Conservation (phyloP, 1,284 basidiomycete species). For the Caloboletus inedulis region DNA sequence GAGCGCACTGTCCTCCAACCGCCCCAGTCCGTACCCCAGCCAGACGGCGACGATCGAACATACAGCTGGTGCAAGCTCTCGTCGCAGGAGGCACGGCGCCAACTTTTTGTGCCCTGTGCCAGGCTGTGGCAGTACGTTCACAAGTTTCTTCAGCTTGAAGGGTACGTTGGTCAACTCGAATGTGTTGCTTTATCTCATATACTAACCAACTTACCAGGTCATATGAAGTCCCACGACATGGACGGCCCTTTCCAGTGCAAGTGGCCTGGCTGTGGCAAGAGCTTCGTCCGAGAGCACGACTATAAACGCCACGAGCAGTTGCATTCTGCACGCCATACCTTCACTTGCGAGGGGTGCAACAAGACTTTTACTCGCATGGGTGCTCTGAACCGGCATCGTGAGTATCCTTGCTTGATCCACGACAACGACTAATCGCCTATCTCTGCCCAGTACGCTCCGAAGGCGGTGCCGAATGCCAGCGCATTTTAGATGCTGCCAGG, state of each 20-base stretch:
- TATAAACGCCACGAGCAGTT: constrained; percentile 81
- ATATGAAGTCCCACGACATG: constrained; percentile 79
- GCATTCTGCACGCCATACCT: constrained; percentile 73
- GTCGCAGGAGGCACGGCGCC: constrained; percentile 69
- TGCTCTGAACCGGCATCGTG: constrained; percentile 73
- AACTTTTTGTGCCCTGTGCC: constrained; percentile 72
- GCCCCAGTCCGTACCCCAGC: constrained; percentile 35
- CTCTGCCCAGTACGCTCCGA: constrained; percentile 47
- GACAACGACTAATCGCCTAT: not conserved
- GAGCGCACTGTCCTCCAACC: constrained; percentile 33
- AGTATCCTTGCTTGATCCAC: constrained; percentile 33
- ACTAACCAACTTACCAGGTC: constrained; percentile 43
- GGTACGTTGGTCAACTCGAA: constrained; percentile 42
- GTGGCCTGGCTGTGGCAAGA: constrained; percentile 82
- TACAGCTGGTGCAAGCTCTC: constrained; percentile 69
- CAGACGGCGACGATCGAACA: constrained; percentile 56
- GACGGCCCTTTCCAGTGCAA: constrained; percentile 83
- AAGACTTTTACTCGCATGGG: constrained; percentile 80
- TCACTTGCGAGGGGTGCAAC: constrained; percentile 73
- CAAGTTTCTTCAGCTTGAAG: constrained; percentile 77
- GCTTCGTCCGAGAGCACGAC: constrained; percentile 82
- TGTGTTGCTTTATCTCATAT: constrained; percentile 15
- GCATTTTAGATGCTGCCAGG: constrained; percentile 34
- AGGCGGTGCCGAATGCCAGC: constrained; percentile 53
- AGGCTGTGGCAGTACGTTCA: constrained; percentile 81